phyloP scores from a whole-genome alignment of 23 red algal genomes.

The Gracilaria vermiculophylla region DNA sequence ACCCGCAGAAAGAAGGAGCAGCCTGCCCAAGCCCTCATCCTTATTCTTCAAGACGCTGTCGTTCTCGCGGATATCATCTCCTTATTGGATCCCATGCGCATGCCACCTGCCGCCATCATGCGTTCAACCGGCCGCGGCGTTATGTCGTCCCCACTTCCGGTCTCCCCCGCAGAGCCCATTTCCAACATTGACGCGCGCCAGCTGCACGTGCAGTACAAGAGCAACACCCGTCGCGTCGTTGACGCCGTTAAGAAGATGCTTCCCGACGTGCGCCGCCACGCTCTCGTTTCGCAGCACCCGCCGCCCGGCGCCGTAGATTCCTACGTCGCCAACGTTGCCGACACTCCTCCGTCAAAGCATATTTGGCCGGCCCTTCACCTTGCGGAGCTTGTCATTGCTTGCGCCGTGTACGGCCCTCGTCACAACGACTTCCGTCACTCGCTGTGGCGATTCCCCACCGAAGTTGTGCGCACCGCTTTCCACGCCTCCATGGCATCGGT shows the following conservation, averaged over 20 bases:
- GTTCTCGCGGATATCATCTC: constrained; percentile 48
- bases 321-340: constrained; percentile 11
- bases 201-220: constrained; percentile 41
- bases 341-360: neutral
- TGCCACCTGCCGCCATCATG: constrained; percentile 43
- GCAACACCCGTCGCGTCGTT: constrained; percentile 43
- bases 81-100: constrained; percentile 3
- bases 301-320: constrained; percentile 33
- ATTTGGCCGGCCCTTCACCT: constrained; percentile 37
- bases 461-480: constrained; percentile 26
- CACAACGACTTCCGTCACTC: constrained; percentile 17
- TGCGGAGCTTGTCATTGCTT: constrained; percentile 44
- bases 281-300: neutral
- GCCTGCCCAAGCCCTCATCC: neutral
- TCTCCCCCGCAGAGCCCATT: neutral
- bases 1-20: neutral
- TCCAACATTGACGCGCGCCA: constrained; percentile 47
- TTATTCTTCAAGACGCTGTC: constrained; percentile 15
- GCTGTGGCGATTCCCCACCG: constrained; percentile 49
- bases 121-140: constrained; percentile 9
- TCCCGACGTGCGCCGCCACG: constrained; percentile 13
- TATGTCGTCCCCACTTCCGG: constrained; percentile 26
- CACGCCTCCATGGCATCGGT: constrained; percentile 35
- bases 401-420: constrained; percentile 42
- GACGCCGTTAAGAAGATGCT: constrained; percentile 29